A percentile compares a stretch with the other conserved stretches of the same genome.
Conservation (phyloP, 2,329 filamentous ascomycete species). For the Whalleya microplaca region DNA sequence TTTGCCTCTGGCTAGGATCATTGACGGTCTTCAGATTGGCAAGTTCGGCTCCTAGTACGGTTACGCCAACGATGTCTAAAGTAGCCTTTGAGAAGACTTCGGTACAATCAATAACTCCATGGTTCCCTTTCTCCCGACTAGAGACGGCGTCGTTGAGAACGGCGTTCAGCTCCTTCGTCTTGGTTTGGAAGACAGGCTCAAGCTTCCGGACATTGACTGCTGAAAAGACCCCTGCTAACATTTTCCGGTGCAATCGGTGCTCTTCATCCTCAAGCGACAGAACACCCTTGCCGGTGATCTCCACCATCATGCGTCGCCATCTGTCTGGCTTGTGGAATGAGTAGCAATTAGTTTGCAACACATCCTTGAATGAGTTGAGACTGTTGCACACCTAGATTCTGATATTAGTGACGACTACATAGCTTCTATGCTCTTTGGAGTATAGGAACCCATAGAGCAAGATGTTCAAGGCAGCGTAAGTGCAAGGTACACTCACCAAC, state of each 20-base stretch:
- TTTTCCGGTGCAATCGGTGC: conserved; percentile 16
- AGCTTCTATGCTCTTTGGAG: background rate
- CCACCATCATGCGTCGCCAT: conserved; percentile 14
- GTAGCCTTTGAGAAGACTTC: conserved; percentile 12
- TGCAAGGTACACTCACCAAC: conserved; percentile 12
- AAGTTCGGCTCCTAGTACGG: conserved; percentile 11
- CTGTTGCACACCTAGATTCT: conserved; percentile 27
- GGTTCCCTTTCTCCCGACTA: background rate
- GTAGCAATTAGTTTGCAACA: conserved; percentile 37
- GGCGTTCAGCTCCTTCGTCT: conserved; percentile 11
- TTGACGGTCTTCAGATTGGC: conserved; percentile 8
- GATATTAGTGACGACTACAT: background rate
- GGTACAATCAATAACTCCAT: conserved; percentile 7
- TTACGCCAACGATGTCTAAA: conserved; percentile 13
- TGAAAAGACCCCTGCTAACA: conserved; percentile 15
- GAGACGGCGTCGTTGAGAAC: conserved; percentile 3
- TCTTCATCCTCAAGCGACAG: conserved; percentile 15
- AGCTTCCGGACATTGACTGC: conserved; percentile 15
- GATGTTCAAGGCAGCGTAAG: background rate
- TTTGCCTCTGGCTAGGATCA: background rate
- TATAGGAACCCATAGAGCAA: background rate
- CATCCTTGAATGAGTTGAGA: conserved; percentile 31
- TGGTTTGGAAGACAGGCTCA: conserved; percentile 14
- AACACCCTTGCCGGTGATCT: conserved; percentile 13
- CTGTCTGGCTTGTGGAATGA: conserved; percentile 17